A percentile compares a stretch with the other conserved stretches of the same genome.
phyloP scores from a whole-genome alignment of 257 asterid species.

The Forsythia suspensa region DNA sequence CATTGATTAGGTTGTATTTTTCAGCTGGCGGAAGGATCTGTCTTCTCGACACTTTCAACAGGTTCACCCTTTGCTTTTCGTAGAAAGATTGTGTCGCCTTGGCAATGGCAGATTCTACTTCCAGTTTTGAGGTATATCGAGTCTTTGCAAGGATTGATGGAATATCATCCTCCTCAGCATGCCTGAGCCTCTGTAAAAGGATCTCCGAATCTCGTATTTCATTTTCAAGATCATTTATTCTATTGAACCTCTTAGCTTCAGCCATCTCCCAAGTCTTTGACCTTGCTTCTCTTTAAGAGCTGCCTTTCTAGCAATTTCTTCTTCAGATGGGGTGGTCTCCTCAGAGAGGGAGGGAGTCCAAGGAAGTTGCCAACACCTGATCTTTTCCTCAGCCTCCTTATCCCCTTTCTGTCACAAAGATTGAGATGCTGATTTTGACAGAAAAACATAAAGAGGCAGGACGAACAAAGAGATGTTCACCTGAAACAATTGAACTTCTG shows the following conservation, averaged over 20 bases:
- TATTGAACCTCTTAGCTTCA: conserved; percentile 85
- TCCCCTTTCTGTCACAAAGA: conserved; percentile 62
- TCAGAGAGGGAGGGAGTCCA: conserved; percentile 90
- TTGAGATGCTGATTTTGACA: conserved; percentile 19
- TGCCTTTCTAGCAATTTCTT: conserved; percentile 97
- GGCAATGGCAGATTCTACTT: conserved; percentile 68
- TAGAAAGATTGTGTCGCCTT: conserved; percentile 76
- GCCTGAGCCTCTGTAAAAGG: conserved; percentile 65
- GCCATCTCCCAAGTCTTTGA: conserved; percentile 98
- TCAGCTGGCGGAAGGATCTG: conserved; percentile 62
- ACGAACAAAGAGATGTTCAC: conserved; percentile 32
- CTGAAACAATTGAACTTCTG: conserved; percentile 86
- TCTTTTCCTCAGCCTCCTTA: conserved; percentile 81
- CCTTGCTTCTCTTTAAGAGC: conserved; percentile 96
- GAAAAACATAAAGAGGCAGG: conserved; percentile 22
- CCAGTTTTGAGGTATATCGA: conserved; percentile 61
- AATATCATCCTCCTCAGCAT: conserved; percentile 51
- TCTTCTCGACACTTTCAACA: conserved; percentile 66
- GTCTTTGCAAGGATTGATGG: conserved; percentile 64
- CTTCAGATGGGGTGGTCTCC: conserved; percentile 87
- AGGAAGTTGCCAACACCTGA: conserved; percentile 92
- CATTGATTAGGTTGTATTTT: conserved; percentile 67
- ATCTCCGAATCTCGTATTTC: conserved; percentile 77
- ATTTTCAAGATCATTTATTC: conserved; percentile 91
- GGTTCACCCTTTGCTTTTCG: conserved; percentile 97